These are phyloP conservation scores for Cyclotella choctawhatcheeana DNA, from an alignment of 108 stramenopile genomes.

Conservation along the genomic window DNA sequence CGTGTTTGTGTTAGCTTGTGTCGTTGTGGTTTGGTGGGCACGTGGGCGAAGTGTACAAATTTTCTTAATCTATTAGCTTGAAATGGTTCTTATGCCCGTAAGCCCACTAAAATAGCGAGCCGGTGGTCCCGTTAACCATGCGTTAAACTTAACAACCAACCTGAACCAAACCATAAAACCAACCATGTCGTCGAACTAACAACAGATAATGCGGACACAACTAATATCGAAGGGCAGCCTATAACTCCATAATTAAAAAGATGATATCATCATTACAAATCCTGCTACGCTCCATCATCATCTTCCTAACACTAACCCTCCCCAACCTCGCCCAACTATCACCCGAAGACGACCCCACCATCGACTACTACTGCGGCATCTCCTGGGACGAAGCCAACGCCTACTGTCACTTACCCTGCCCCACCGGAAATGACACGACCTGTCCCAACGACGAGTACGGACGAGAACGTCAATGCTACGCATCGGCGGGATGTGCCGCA, in stretches of 20 bases:
- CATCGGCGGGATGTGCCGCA: slow-evolving; percentile 17
- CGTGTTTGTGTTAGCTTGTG: too few relatives aligned
- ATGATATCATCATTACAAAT: neutral
- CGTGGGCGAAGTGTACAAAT: too few relatives aligned
- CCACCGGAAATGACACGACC: neutral
- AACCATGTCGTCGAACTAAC: too few relatives aligned
- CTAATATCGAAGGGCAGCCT: too few relatives aligned
- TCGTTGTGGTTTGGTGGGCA: too few relatives aligned
- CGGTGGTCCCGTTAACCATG: too few relatives aligned
- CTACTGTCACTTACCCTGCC: slow-evolving; percentile 6
- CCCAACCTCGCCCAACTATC: slow-evolving; percentile 1
- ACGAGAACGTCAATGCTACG: slow-evolving; percentile 13
- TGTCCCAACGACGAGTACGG: slow-evolving; percentile 7
- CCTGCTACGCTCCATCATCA: neutral
- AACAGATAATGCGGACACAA: too few relatives aligned
- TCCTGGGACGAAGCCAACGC: slow-evolving; percentile 33
- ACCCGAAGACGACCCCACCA: slow-evolving; percentile 3
- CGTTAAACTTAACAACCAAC: too few relatives aligned
- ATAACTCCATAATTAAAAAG: neutral
- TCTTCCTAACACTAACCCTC: neutral
- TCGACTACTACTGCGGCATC: slow-evolving; percentile 36
- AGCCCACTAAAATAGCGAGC: too few relatives aligned
- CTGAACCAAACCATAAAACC: too few relatives aligned
- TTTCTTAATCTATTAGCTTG: too few relatives aligned
- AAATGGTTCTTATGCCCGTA: too few relatives aligned